Evolutionary conservation across 2,329 filamentous ascomycete genomes (phyloP).

Genomic region (Pseudogymnoascus sp.): DNA sequence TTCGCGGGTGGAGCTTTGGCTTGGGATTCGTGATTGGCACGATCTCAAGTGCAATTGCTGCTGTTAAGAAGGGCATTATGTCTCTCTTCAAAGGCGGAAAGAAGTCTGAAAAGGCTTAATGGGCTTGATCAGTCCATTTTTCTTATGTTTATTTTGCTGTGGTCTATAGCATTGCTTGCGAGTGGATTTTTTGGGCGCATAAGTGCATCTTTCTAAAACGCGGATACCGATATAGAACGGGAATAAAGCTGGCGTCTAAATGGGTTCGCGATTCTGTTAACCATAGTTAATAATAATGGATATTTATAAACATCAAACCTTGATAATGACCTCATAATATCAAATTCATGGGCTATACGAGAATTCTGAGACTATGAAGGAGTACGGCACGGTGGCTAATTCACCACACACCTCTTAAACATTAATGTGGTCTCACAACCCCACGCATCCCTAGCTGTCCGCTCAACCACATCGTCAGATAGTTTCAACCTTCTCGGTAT

Average conservation of each 20-base stretch:
- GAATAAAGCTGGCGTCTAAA: background rate
- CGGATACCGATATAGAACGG: constrained; percentile 1
- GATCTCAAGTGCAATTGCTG: constrained; percentile 34
- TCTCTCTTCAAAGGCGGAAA: background rate
- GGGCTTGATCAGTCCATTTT: background rate
- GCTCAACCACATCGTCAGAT: background rate
- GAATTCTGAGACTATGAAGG: background rate
- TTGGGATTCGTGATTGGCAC: constrained; percentile 48
- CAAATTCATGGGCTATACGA: too few species aligned
- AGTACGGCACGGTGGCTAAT: background rate
- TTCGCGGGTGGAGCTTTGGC: constrained; percentile 64
- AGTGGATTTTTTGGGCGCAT: background rate
- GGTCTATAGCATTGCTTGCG: background rate
- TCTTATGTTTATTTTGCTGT: background rate
- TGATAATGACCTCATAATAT: background rate
- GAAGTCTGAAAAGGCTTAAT: background rate
- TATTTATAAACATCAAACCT: background rate
- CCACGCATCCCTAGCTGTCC: background rate
- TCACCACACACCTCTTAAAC: background rate
- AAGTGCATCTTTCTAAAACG: background rate
- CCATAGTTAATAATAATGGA: background rate
- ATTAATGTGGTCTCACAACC: background rate
- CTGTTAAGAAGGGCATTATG: constrained; percentile 25
- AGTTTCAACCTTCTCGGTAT: background rate
- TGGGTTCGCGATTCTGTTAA: background rate